phyloP scores from a whole-genome alignment of 371 early-diverging fungal genomes.

The Mortierella sp. region DNA sequence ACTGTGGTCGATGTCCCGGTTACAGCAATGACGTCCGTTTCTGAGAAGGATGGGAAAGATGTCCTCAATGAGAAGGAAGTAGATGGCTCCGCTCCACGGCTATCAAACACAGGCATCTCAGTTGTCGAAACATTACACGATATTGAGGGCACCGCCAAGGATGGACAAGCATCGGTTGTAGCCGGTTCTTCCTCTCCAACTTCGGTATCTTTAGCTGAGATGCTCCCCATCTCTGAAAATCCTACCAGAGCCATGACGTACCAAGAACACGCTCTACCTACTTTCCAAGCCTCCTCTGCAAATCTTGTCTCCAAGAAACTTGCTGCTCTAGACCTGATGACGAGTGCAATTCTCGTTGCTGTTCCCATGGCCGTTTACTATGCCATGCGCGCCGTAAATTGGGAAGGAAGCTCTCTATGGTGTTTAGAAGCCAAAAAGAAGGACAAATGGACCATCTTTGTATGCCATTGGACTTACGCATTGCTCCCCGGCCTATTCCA shows the following conservation, averaged over 20 bases:
- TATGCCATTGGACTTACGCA: slow-evolving; percentile 42
- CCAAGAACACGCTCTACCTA: slow-evolving; percentile 30
- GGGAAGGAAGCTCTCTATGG: slow-evolving; percentile 31
- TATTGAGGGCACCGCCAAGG: background rate
- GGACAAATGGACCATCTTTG: slow-evolving; percentile 39
- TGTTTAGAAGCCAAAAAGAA: slow-evolving; percentile 28
- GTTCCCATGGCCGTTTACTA: slow-evolving; percentile 40
- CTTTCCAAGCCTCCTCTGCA: slow-evolving; percentile 35
- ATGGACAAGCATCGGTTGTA: background rate
- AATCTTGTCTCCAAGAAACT: slow-evolving; percentile 25
- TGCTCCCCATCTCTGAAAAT: slow-evolving; percentile 13
- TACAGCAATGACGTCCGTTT: slow-evolving; percentile 10
- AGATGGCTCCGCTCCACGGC: background rate
- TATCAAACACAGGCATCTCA: slow-evolving; percentile 25
- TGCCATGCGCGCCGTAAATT: slow-evolving; percentile 27
- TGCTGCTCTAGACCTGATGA: slow-evolving; percentile 26
- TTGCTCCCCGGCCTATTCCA: slow-evolving; percentile 37
- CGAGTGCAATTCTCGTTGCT: slow-evolving; percentile 24
- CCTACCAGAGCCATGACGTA: slow-evolving; percentile 20
- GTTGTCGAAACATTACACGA: slow-evolving; percentile 11
- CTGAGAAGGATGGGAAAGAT: slow-evolving; percentile 1
- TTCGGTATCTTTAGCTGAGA: background rate
- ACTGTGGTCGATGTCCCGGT: slow-evolving; percentile 18
- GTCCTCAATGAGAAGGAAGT: background rate
- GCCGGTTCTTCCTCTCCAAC: background rate